phyloP scores from a whole-genome alignment of 2,329 filamentous ascomycete species.

The Kalmusia sp. region DNA sequence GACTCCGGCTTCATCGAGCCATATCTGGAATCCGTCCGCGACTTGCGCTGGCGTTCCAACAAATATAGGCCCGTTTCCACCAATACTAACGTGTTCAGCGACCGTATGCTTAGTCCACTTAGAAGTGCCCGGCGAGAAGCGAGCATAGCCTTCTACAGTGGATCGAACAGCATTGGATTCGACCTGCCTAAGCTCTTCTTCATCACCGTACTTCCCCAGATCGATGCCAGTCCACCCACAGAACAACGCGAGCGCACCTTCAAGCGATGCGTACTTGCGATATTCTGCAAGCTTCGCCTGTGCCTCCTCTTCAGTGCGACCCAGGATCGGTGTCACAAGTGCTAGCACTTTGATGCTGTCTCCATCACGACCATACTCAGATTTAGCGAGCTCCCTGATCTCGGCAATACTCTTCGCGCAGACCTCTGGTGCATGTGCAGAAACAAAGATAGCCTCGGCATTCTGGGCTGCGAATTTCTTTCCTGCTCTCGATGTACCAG shows the following conservation, averaged over 20 bases:
- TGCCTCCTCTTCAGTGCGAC: slow-evolving; percentile 70
- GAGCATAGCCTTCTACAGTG: slow-evolving; percentile 63
- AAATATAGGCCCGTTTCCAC: slow-evolving; percentile 69
- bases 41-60: slow-evolving; percentile 71
- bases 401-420: slow-evolving; percentile 69
- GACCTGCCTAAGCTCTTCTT: slow-evolving; percentile 68
- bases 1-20: slow-evolving; percentile 72
- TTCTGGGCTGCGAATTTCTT: slow-evolving; percentile 73
- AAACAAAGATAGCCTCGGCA: slow-evolving; percentile 75
- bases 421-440: slow-evolving; percentile 67
- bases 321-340: slow-evolving; percentile 70
- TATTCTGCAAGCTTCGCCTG: slow-evolving; percentile 68
- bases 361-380: slow-evolving; percentile 64
- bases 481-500: slow-evolving; percentile 70
- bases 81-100: slow-evolving; percentile 71
- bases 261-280: slow-evolving; percentile 66
- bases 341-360: slow-evolving; percentile 71
- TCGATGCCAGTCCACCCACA: slow-evolving; percentile 78
- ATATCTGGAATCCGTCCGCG: slow-evolving; percentile 71
- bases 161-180: slow-evolving; percentile 67
- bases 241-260: slow-evolving; percentile 74
- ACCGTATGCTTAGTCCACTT: slow-evolving; percentile 78
- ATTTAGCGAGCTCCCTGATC: slow-evolving; percentile 63
- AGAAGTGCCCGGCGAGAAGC: slow-evolving; percentile 63
- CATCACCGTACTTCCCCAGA: slow-evolving; percentile 65